Percentiles rank a stretch among this genome's conserved stretches.
Conservation (phyloP, 495 filamentous ascomycete genomes). For the Clavariopsis aquatica region DNA sequence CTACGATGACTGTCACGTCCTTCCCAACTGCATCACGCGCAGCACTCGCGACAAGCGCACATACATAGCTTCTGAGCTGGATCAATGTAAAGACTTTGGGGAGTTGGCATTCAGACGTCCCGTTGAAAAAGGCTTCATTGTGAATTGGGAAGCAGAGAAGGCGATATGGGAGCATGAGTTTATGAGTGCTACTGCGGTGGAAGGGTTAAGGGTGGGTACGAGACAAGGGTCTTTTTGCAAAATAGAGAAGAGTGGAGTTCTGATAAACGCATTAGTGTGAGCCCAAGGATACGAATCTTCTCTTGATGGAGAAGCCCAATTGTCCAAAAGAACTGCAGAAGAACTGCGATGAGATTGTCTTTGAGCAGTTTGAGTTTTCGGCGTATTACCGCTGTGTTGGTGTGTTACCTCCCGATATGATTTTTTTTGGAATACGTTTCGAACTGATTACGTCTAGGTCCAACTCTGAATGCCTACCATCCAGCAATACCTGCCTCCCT, state of each 20-base stretch:
- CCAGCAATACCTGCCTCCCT: conserved; percentile 64
- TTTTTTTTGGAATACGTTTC: not conserved
- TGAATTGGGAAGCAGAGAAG: conserved; percentile 95
- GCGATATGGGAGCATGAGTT: conserved; percentile 95
- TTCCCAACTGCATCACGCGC: conserved; percentile 86
- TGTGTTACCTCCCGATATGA: conserved; percentile 47
- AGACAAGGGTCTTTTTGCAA: conserved; percentile 1
- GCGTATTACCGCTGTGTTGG: conserved; percentile 76
- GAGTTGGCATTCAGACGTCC: conserved; percentile 85
- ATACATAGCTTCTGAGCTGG: conserved; percentile 79
- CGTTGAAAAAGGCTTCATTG: conserved; percentile 91
- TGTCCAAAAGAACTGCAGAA: conserved; percentile 74
- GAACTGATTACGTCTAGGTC: conserved; percentile 49
- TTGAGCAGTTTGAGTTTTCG: conserved; percentile 96
- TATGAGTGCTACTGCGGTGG: conserved; percentile 69
- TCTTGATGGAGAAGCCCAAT: conserved; percentile 92
- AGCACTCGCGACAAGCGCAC: conserved; percentile 69
- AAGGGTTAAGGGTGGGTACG: conserved; percentile 42
- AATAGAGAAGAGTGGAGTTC: not conserved
- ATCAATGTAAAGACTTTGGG: conserved; percentile 81
- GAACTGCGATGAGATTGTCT: conserved; percentile 93
- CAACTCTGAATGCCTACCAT: conserved; percentile 82
- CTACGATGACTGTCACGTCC: conserved; percentile 59
- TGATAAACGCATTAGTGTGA: conserved; percentile 55
- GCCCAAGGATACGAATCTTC: conserved; percentile 75